These are phyloP conservation scores for Irpex sp. DNA, from an alignment of 1,284 basidiomycete genomes.

Conservation along the genomic window DNA sequence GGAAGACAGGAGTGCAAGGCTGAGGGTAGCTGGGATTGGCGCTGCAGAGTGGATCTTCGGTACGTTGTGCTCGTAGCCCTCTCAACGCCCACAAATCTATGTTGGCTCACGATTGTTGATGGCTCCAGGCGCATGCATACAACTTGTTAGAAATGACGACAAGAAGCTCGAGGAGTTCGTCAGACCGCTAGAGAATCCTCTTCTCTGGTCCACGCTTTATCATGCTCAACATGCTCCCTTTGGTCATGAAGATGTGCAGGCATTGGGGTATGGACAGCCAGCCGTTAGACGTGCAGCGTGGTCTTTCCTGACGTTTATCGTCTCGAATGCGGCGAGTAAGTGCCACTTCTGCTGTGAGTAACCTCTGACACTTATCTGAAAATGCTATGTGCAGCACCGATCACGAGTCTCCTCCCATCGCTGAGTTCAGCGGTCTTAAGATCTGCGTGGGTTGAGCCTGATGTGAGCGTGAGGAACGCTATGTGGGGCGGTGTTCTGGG, in stretches of 20 bases:
- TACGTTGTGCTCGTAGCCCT: conserved; percentile 28
- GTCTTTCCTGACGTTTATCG: conserved; percentile 21
- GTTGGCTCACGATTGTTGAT: not conserved
- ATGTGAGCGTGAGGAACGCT: conserved; percentile 57
- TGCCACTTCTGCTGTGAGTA: too few species aligned
- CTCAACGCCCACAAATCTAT: conserved; percentile 4
- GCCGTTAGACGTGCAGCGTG: conserved; percentile 67
- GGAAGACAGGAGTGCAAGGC: conserved; percentile 63
- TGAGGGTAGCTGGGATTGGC: conserved; percentile 72
- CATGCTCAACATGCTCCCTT: conserved; percentile 43
- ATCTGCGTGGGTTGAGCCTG: conserved; percentile 76
- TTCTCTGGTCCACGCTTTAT: conserved; percentile 59
- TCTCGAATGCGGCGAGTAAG: not conserved
- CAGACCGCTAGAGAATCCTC: conserved; percentile 45
- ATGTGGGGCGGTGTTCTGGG: conserved; percentile 72
- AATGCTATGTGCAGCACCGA: conserved; percentile 26
- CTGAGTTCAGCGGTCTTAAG: conserved; percentile 62
- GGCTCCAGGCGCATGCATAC: not conserved
- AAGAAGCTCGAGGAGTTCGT: conserved; percentile 23
- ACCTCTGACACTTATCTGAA: not conserved
- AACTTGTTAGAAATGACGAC: not conserved
- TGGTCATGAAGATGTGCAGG: conserved; percentile 31
- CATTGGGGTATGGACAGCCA: conserved; percentile 62
- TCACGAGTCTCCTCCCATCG: conserved; percentile 38
- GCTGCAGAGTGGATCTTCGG: conserved; percentile 65